phyloP scores from a whole-genome alignment of 2,329 filamentous ascomycete genomes.

The Thelonectria olida region DNA sequence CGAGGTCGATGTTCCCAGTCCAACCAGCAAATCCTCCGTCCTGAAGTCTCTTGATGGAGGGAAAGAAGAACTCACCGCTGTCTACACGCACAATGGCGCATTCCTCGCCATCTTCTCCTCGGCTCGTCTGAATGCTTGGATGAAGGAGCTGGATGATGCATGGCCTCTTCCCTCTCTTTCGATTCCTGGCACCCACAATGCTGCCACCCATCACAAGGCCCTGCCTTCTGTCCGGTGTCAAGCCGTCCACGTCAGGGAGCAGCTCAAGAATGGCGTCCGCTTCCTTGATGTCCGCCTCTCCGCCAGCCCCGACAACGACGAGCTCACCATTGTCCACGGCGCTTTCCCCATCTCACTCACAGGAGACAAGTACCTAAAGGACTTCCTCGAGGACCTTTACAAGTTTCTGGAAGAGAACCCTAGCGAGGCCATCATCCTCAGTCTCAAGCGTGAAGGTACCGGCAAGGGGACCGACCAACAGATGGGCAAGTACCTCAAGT shows the following conservation, averaged over 20 bases:
- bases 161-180: slow-evolving; percentile 82
- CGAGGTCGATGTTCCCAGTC: slow-evolving; percentile 76
- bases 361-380: slow-evolving; percentile 80
- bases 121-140: slow-evolving; percentile 78
- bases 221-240: slow-evolving; percentile 95
- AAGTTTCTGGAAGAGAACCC: slow-evolving; percentile 81
- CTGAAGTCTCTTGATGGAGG: slow-evolving; percentile 65
- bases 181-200: slow-evolving; percentile 96
- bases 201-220: slow-evolving; percentile 83
- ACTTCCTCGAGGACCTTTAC: slow-evolving; percentile 76
- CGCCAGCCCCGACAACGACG: slow-evolving; percentile 63
- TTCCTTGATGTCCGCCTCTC: slow-evolving; percentile 91
- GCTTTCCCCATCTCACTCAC: slow-evolving; percentile 89
- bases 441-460: slow-evolving; percentile 89
- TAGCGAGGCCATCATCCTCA: slow-evolving; percentile 84
- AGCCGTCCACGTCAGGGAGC: slow-evolving; percentile 77
- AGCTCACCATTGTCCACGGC: slow-evolving; percentile 85
- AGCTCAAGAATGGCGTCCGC: slow-evolving; percentile 89
- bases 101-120: slow-evolving; percentile 75
- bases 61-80: slow-evolving; percentile 68
- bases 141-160: slow-evolving; percentile 76
- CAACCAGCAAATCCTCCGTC: slow-evolving; percentile 65
- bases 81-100: slow-evolving; percentile 68
- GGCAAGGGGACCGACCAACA: slow-evolving; percentile 83
- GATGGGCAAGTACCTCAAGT: slow-evolving; percentile 76